phyloP scores from a whole-genome alignment of 257 asterid species.

The Rubia yunnanensis region DNA sequence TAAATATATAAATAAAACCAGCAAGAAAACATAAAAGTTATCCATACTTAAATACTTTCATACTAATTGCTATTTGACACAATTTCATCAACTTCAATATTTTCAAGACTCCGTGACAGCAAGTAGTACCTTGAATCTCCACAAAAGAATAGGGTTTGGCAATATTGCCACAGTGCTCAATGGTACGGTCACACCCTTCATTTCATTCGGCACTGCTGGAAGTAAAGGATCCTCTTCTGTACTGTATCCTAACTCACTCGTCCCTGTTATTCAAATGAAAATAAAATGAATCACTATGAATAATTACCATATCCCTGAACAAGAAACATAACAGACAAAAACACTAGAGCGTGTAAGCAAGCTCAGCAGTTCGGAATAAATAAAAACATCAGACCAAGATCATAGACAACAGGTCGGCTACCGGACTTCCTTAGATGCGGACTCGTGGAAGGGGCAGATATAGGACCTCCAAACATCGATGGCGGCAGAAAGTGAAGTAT shows the following conservation, averaged over 20 bases:
- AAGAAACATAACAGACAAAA: conserved; percentile 11
- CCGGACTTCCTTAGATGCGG: conserved; percentile 94
- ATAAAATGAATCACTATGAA: conserved; percentile 9
- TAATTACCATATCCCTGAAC: background rate
- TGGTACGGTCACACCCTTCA: conserved; percentile 59
- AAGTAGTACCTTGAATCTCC: conserved; percentile 84
- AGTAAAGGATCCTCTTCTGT: conserved; percentile 46
- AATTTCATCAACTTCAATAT: background rate
- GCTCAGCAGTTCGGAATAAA: background rate
- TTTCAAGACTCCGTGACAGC: background rate
- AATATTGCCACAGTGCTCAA: conserved; percentile 55
- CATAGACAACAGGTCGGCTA: conserved; percentile 78
- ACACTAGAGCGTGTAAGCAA: background rate
- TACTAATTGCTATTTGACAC: background rate
- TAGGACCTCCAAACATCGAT: conserved; percentile 88
- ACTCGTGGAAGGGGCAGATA: conserved; percentile 53
- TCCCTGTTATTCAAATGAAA: conserved; percentile 20
- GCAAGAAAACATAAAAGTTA: background rate
- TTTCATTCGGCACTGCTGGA: conserved; percentile 51
- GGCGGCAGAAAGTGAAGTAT: conserved; percentile 34
- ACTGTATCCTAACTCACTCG: conserved; percentile 46
- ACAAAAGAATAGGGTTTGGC: conserved; percentile 79
- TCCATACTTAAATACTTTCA: background rate
- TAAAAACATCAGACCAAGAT: conserved; percentile 48
- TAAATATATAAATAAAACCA: background rate